These are phyloP conservation scores for Orbilia brochopaga DNA, from an alignment of 2,329 filamentous ascomycete species.

Conservation along the genomic window DNA sequence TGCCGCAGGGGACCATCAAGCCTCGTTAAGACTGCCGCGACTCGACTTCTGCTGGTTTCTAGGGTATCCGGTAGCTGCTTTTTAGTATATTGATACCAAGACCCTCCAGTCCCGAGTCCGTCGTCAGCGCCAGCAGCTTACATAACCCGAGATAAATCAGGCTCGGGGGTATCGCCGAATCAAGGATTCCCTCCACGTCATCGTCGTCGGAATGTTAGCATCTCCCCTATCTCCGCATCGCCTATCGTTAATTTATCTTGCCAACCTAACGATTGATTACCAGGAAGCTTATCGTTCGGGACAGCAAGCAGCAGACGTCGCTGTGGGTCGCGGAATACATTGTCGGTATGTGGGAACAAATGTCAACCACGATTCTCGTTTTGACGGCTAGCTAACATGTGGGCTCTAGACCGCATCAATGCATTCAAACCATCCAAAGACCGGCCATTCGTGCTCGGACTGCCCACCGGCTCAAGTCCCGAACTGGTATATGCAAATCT, in stretches of 20 bases:
- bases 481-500: conserved; percentile 78
- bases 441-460: conserved; percentile 79
- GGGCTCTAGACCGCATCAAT: conserved; percentile 71
- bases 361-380: not conserved
- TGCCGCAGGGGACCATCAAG: conserved; percentile 17
- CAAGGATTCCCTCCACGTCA: too few relatives aligned
- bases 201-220: not conserved
- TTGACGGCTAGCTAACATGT: not conserved
- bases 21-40: conserved; percentile 6
- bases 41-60: not conserved
- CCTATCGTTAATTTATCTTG: not conserved
- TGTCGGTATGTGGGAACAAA: conserved; percentile 27
- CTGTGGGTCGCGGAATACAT: conserved; percentile 50
- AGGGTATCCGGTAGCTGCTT: conserved; percentile 11
- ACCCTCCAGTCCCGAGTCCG: too few relatives aligned
- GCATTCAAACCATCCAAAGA: conserved; percentile 73
- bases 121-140: too few relatives aligned
- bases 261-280: not conserved
- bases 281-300: conserved; percentile 50
- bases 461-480: conserved; percentile 83
- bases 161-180: too few relatives aligned
- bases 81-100: not conserved
- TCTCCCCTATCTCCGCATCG: not conserved
- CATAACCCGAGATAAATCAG: too few relatives aligned
- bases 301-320: conserved; percentile 40